Conservation (phyloP, 1,139 yeast genomes). For the Saccharomyces uvarum region DNA sequence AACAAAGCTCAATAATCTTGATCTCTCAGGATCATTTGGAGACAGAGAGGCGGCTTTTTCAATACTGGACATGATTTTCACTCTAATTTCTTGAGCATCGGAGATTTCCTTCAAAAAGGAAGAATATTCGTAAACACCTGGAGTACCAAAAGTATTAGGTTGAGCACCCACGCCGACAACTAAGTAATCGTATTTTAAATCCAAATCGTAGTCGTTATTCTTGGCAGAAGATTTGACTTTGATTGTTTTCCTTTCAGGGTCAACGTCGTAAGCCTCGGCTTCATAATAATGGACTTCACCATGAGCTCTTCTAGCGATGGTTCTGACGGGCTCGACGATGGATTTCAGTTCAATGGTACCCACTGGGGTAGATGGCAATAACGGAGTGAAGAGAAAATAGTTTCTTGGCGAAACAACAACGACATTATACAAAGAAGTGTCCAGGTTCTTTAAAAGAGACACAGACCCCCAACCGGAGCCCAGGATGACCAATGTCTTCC, state of each 20-base stretch:
- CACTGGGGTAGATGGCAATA: conserved; percentile 88
- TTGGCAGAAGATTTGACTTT: conserved; percentile 40
- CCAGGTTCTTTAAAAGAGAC: conserved; percentile 73
- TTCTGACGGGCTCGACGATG: conserved; percentile 77
- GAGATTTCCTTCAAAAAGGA: conserved; percentile 79
- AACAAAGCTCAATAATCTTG: conserved; percentile 71
- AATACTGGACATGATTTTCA: conserved; percentile 67
- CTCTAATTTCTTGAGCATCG: conserved; percentile 72
- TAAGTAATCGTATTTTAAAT: conserved; percentile 63
- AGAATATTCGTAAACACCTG: conserved; percentile 86
- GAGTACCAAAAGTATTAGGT: conserved; percentile 86
- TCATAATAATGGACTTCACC: conserved; percentile 82
- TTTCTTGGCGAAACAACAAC: conserved; percentile 88
- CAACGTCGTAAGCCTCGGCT: conserved; percentile 83
- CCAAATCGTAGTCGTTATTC: conserved; percentile 38
- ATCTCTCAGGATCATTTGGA: conserved; percentile 66
- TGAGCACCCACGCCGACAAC: conserved; percentile 90
- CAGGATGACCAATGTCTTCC: conserved; percentile 80
- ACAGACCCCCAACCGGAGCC: conserved; percentile 96
- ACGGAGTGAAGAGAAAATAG: conserved; percentile 88
- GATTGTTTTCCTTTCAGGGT: conserved; percentile 55
- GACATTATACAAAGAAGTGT: conserved; percentile 80
- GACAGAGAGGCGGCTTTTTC: conserved; percentile 78
- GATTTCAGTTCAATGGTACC: conserved; percentile 89
- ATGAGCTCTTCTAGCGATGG: conserved; percentile 61